These are phyloP conservation scores for Persicaria maculosa DNA, from an alignment of 148 eudicot genomes.

Conservation along the genomic window DNA sequence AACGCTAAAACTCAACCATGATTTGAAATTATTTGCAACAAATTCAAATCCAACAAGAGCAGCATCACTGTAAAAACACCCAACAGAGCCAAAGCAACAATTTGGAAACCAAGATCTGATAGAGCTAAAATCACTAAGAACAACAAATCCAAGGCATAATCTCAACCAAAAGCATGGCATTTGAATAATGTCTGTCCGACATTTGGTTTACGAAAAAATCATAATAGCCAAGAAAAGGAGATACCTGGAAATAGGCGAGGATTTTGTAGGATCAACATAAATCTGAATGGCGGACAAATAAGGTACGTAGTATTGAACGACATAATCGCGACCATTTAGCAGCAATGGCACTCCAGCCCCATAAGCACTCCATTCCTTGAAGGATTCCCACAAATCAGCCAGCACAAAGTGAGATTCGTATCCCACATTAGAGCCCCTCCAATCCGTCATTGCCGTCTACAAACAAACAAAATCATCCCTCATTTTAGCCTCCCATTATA, in stretches of 20 bases:
- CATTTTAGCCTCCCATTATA: background rate
- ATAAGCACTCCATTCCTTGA: conserved; percentile 19
- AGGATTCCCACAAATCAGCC: conserved; percentile 18
- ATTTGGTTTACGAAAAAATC: background rate
- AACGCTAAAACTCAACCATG: background rate
- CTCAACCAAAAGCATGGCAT: background rate
- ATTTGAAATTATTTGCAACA: background rate
- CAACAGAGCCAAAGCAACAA: background rate
- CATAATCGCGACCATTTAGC: conserved; percentile 7
- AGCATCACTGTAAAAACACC: background rate
- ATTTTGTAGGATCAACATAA: conserved; percentile 7
- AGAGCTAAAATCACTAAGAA: background rate
- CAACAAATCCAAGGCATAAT: background rate
- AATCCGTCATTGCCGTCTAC: conserved; percentile 10
- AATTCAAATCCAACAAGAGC: background rate
- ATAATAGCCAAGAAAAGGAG: background rate
- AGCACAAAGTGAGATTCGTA: conserved; percentile 10
- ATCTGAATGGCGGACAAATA: conserved; percentile 17
- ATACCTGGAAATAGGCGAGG: conserved; percentile 8
- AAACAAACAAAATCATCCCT: background rate
- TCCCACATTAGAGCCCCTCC: conserved; percentile 12
- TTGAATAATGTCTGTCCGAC: background rate
- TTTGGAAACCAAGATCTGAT: background rate
- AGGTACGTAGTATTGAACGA: conserved; percentile 18
- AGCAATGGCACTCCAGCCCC: conserved; percentile 18